Evolutionary conservation across 768 basidiomycete genomes (phyloP), one percentile per base, ranked within the genome.

Genomic region (Asterophora lycoperdoides): DNA sequence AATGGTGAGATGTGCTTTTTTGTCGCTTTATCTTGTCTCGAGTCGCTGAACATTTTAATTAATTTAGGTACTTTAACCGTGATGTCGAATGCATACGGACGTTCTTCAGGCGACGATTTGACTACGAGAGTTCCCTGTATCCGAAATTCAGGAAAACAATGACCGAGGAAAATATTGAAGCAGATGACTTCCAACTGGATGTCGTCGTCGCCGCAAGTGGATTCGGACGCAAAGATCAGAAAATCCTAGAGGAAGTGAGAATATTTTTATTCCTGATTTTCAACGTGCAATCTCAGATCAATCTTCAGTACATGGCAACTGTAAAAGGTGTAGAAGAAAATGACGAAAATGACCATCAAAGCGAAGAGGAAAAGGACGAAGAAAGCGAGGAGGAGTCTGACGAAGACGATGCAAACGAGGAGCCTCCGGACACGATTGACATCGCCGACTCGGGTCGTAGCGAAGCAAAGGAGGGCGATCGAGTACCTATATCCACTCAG

Each of bases 1-100:
- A 98, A 72, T 96, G 88, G 92, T 93, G 57, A 66, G 83, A 30
- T 13, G 40, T 44, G 28, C 37, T 41, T 40, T 46, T 52, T 51
- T 46, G 40, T 40, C n/a, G 15, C 10, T 40, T 44, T 47, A 44
- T 50, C 48, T 49, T 46, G 23, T 23, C 23, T 23, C 23, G 23
- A 23, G 23, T 6, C 3, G 6, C 23, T 23, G 23, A 23, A 23
- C 44, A 32, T 28, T 51, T 46, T 39, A 55, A 23, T 43, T 26
- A 34, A n/a, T 49, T 48, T 53, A 95, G 94, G 91, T 99, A 96
- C 71, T 99, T 99, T 71, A 95, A 98, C 67, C 85, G 96, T 17
- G 96, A 99, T 67, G 96, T 99, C 7, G 87, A 95, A 51, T 97
- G 96, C 65, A 93, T 99, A 57, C 80, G 93, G 29, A 84, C 80